Evolutionary conservation across 805 yeast genomes (phyloP), one percentile per base, ranked within the genome.

Genomic region (Saccharomycopsis sp.): DNA sequence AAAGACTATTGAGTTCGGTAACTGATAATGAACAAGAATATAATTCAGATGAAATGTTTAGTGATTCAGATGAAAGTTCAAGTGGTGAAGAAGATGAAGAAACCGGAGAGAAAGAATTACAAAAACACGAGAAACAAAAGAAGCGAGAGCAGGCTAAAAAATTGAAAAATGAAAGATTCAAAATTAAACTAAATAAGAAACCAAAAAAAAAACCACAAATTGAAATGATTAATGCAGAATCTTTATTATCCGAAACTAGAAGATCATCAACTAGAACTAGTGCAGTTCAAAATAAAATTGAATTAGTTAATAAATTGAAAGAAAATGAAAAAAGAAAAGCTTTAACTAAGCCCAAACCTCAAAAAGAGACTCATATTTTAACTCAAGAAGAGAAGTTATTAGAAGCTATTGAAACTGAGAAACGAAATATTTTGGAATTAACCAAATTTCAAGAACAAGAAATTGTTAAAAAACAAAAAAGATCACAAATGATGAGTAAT

Each of bases 341-440:
- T 51, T 18, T 32, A n/a, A 50, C 62, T 26, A 63, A 67, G 34
- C 75, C 70, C 0, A 46, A 45, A 23, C 21, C 15, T 12, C 40
- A 42, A 37, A 37, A 45, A 21, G 35, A 45, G 25, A 55, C 48
- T 18, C 56, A 48, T 23, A 51, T 50, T 42, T 61, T 76, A 52
- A 80, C 92, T 0, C 81, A 81, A 50, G 86, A 74, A 44, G 85
- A 82, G 53, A 63, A 79, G 31, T 58, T 82, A 34, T 79, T 70
- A n/a, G 92, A 86, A 56, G 97, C 98, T 1, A 64, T 77, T 34
- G 81, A 79, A 50, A 92, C 96, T 0, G 98, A 92, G 59, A 69
- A 71, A 54, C 69, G 72, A 33, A 92, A 92, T 57, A 62, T 76
- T 2, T 64, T 74, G 21, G 81, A 96, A 2, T 63, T 92, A 49